phyloP scores from a whole-genome alignment of 805 yeast genomes.

The Trichomonascus vanleenenianus region DNA sequence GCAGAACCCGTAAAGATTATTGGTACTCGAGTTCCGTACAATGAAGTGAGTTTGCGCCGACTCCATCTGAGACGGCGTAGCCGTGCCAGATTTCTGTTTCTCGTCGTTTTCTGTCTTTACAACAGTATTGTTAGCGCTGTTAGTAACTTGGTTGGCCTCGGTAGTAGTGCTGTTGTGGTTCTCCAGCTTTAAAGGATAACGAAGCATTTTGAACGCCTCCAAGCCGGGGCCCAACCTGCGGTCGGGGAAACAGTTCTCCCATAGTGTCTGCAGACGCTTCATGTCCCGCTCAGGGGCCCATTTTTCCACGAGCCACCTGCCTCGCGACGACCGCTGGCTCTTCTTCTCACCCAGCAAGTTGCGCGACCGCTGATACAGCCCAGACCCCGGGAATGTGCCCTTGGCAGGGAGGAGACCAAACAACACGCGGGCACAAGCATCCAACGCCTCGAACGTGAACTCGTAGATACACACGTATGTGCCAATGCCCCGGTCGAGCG shows the following conservation, averaged over 20 bases:
- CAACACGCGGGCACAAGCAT: constrained; percentile 41
- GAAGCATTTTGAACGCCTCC: constrained; percentile 17
- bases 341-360: constrained; percentile 4
- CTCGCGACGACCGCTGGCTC: constrained; percentile 3
- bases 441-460: constrained; percentile 45
- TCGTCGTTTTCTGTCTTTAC: no score
- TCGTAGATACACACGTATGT: constrained; percentile 56
- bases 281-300: constrained; percentile 44
- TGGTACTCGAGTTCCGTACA: constrained; percentile 48
- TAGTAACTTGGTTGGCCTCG: background rate
- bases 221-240: constrained; percentile 18
- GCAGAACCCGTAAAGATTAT: constrained; percentile 46
- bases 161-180: background rate
- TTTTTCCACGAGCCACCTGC: constrained; percentile 50
- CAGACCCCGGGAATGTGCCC: constrained; percentile 52
- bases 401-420: constrained; percentile 47
- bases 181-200: background rate
- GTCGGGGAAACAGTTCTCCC: constrained; percentile 34
- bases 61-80: background rate
- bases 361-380: constrained; percentile 19
- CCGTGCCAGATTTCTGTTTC: no score
- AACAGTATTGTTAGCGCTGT: constrained; percentile 11
- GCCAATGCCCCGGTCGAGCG: constrained; percentile 44
- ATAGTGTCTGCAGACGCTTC: constrained; percentile 37
- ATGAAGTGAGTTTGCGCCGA: constrained; percentile 41